phyloP scores from a whole-genome alignment of 371 early-diverging fungal species.

The Mortierella sp. region DNA sequence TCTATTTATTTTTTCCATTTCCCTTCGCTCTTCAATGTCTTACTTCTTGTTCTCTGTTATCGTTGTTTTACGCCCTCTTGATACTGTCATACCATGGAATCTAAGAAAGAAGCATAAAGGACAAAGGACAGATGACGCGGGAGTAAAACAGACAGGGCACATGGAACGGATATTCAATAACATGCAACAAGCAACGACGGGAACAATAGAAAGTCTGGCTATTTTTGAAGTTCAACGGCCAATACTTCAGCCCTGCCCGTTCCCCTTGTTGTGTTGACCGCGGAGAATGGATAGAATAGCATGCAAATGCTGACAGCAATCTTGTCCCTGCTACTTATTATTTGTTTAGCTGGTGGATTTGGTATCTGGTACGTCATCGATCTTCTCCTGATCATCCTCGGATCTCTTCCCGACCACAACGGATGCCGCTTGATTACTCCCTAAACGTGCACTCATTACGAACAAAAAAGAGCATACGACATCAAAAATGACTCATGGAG shows the following conservation, averaged over 20 bases:
- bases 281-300: not conserved
- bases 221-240: not conserved
- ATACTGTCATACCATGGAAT: not conserved
- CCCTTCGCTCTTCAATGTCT: not conserved
- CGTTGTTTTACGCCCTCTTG: not conserved
- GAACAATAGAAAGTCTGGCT: not conserved
- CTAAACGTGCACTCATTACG: not conserved
- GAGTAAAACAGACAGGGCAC: not conserved
- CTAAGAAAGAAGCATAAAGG: not conserved
- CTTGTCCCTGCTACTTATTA: not conserved
- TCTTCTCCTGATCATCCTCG: conserved; percentile 50
- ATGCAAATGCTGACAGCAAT: not conserved
- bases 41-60: not conserved
- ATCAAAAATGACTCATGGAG: too few relatives aligned
- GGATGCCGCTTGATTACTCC: conserved; percentile 47
- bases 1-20: not conserved
- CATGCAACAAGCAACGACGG: not conserved
- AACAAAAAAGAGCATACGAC: too few relatives aligned
- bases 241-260: too few relatives aligned
- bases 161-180: not conserved
- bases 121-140: not conserved
- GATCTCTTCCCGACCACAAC: conserved; percentile 54
- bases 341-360: conserved; percentile 47
- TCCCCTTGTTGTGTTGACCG: too few relatives aligned
- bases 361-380: conserved; percentile 59